Conservation (phyloP, 106 monocot species). For the Xerophyta viscosa region DNA sequence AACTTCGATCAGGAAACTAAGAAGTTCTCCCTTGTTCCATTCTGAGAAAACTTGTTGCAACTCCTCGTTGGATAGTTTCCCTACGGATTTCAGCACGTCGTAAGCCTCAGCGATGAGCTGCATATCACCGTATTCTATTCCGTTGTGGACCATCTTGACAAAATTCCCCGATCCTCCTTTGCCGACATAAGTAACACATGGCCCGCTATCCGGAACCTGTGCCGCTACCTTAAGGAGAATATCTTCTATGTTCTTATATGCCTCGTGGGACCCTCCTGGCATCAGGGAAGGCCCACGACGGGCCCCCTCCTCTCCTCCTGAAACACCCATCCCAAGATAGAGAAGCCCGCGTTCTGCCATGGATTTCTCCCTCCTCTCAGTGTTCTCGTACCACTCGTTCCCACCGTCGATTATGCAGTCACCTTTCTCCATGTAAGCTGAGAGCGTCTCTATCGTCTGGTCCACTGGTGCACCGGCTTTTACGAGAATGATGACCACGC, state of each 20-base stretch:
- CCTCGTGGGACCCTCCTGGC: conserved; percentile 49
- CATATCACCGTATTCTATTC: conserved; percentile 56
- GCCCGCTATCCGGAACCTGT: conserved; percentile 44
- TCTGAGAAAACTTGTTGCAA: conserved; percentile 30
- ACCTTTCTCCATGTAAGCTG: conserved; percentile 33
- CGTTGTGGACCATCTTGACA: conserved; percentile 56
- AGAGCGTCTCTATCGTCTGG: conserved; percentile 40
- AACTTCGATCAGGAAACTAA: conserved; percentile 46
- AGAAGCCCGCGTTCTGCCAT: conserved; percentile 42
- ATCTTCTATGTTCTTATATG: conserved; percentile 42
- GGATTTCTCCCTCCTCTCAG: conserved; percentile 45
- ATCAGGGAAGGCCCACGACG: conserved; percentile 40
- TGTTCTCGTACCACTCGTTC: conserved; percentile 55
- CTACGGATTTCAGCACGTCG: conserved; percentile 41
- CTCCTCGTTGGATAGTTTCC: conserved; percentile 39
- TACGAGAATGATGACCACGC: conserved; percentile 49
- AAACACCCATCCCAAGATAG: conserved; percentile 53
- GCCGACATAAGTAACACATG: conserved; percentile 45
- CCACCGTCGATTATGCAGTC: conserved; percentile 55
- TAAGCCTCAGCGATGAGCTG: conserved; percentile 50
- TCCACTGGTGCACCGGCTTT: conserved; percentile 53
- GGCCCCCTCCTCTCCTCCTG: conserved; percentile 50
- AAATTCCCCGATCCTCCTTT: conserved; percentile 51
- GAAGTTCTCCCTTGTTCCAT: conserved; percentile 53
- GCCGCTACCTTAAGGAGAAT: conserved; percentile 48